Evolutionary conservation across 768 basidiomycete species (phyloP), one percentile per base, ranked within the genome.

Genomic region (Suillus hirtellus): DNA sequence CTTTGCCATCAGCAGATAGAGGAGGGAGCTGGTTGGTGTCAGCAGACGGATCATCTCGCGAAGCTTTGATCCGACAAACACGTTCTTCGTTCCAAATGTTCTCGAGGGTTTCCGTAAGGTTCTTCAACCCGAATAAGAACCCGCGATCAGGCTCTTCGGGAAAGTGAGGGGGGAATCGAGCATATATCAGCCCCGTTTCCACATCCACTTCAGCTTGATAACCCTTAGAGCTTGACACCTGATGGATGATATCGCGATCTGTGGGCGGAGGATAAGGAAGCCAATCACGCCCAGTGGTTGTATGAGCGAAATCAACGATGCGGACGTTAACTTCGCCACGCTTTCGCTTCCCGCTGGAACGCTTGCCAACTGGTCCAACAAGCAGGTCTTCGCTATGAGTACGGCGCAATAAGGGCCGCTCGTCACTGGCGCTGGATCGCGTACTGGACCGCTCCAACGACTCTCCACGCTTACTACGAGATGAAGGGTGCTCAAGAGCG

Each of bases 301-400:
- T 98, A 72, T 98, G 96, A 14, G 96, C 97, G 77, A 99, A 99
- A 77, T 99, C 97, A 61, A 99, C 97, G 59, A 99, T 88, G 42
- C 96, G 93, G 65, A 99, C 92, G 72, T 93, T 94, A 64, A 99
- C 86, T 73, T 97, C 96, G 38, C 97, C 97, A 27, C 93, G 81
- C 72, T 89, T 90, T 63, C 88, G 86, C 60, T 85, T 85, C n/a
- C 85, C 84, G 55, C 77, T 79, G 15, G 84, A 82, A 49, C 88
- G 86, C 73, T 87, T 86, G 1, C 82, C 83, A 21, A 87, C 80
- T 31, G 90, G 85, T 7, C 89, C 89, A 19, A 84, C 74, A 52
- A 92, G 81, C 34, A 93, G 75, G 71, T 94, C 91, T 73, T 95
- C 93, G 69, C 90, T 92, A 67, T 90, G 86, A 19, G 89, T 85